phyloP scores from a whole-genome alignment of 257 asterid species.

The Jaltomata sinuosa region DNA sequence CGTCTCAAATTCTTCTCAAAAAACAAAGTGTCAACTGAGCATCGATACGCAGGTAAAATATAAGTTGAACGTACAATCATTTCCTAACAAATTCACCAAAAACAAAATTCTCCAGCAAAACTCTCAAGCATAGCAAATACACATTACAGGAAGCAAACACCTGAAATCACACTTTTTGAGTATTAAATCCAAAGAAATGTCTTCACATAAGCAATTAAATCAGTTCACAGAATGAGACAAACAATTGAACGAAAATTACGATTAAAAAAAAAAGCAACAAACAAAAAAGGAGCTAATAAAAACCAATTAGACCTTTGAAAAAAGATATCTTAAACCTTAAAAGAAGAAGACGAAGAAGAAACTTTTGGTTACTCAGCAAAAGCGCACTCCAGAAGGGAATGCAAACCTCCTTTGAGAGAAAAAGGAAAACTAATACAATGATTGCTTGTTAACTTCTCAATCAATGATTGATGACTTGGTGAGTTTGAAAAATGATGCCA shows the following conservation, averaged over 20 bases:
- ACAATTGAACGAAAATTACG: not conserved
- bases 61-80: constrained; percentile 16
- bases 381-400: constrained; percentile 33
- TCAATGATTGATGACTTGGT: not conserved
- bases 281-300: not conserved
- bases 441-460: not conserved
- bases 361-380: constrained; percentile 23
- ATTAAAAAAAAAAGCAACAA: not conserved
- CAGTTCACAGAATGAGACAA: not conserved
- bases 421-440: not conserved
- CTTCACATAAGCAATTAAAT: not conserved
- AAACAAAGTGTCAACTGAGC: not conserved
- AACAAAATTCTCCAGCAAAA: not conserved
- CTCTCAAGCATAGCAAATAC: not conserved
- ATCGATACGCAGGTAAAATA: constrained; percentile 21
- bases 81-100: constrained; percentile 6
- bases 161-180: not conserved
- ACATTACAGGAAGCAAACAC: not conserved
- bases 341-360: not conserved
- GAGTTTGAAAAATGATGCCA: constrained; percentile 5
- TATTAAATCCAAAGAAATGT: not conserved
- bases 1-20: constrained; percentile 14
- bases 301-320: not conserved
- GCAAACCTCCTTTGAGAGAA: constrained; percentile 27
- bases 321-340: constrained; percentile 9